A percentile compares a stretch with the other conserved stretches of the same genome.
phyloP scores from a whole-genome alignment of 1,139 yeast genomes.

The Pneumocystis oryctolagi region DNA sequence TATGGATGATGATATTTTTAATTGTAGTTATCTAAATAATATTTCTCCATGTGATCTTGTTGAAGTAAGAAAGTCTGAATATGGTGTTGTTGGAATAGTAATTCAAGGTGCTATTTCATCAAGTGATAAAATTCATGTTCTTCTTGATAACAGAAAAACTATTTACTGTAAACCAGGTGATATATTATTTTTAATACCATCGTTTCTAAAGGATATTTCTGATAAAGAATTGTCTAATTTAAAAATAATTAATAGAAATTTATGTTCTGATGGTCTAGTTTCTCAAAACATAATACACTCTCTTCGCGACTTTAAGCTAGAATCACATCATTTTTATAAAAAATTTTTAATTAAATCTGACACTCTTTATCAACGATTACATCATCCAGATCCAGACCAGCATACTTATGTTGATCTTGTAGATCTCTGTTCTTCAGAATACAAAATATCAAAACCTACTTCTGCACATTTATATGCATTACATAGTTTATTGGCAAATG shows the following conservation, averaged over 20 bases:
- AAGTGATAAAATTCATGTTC: background rate
- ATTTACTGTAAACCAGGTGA: background rate
- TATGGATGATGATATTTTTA: background rate
- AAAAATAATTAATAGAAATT: background rate
- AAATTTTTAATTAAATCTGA: background rate
- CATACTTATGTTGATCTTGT: background rate
- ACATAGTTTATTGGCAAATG: background rate
- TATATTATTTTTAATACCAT: background rate
- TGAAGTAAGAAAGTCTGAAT: slow-evolving; percentile 1
- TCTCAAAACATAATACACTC: background rate
- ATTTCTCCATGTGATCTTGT: slow-evolving; percentile 1
- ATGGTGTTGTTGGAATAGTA: background rate
- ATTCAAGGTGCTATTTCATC: background rate
- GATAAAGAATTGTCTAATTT: background rate
- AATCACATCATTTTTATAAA: background rate
- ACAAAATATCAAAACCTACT: background rate
- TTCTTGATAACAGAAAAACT: background rate
- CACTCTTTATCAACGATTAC: background rate
- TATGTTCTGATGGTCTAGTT: background rate
- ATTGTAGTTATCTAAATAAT: background rate
- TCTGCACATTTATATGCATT: background rate
- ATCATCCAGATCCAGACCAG: background rate
- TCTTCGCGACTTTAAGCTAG: background rate
- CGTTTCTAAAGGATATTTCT: background rate
- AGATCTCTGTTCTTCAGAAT: background rate